Evolutionary conservation across 2,329 filamentous ascomycete species (phyloP), one percentile per base, ranked within the genome.

Genomic region (Beauveria caledonica): DNA sequence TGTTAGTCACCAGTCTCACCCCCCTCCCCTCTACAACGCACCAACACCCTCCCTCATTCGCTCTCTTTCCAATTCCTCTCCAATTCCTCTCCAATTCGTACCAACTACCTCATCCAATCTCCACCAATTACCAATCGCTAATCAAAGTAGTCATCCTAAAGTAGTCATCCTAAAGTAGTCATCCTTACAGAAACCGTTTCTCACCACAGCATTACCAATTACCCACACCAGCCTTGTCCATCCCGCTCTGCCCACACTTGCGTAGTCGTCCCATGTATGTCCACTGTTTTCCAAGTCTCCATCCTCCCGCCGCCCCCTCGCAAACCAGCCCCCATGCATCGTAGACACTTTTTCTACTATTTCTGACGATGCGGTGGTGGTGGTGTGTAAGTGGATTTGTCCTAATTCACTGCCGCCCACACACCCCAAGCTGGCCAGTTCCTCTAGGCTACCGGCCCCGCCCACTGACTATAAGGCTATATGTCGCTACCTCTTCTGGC

Each of bases 251-350:
- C 29, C 36, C 44, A 25, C 52, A 11, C 23, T 4, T 13, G 15
- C 39, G 17, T 70, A 27, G 15, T 23, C 49, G 29, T 51, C 62
- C 71, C 60, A 64, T 69, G 68, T 67, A 62, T 71, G 70, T 67
- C 67, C 65, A 71, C 64, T 67, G 11, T 17, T 52, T 39, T 8
- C 39, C 39, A 23, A 23, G 21, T 55, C 52, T 29, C 52, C 52
- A 36, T 48, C 53, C 5, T 58, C 25, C 55, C 52, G 40, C 45
- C 42, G 21, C 44, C 44, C 44, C 55, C 33, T 36, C 11, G 33
- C 33, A 36, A 36, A 15, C 33, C 19, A 58, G 42, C 27, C 55
- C 55, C 19, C 33, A 39, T 58, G 42, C 29, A 58, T 39, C 44
- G 56, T 23, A 33, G 39, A 36, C 19, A 7, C 17, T 46, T 48